Conservation (phyloP, 257 asterid species). For the Solanum ossicruentum region DNA sequence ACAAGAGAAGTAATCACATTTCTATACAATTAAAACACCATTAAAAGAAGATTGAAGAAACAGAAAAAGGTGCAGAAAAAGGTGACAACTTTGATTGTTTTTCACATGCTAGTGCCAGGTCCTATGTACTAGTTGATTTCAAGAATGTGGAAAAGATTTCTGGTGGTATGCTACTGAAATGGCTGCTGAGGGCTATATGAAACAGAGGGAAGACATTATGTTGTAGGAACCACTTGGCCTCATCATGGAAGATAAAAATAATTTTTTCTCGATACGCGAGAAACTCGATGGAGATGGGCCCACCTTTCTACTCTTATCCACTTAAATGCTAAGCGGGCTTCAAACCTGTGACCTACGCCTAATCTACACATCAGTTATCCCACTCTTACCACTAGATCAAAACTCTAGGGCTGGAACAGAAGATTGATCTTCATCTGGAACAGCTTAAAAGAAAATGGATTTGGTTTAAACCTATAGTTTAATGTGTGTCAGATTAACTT, state of each 20-base stretch:
- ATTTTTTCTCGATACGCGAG: background rate
- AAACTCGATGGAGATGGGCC: background rate
- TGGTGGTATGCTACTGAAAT: background rate
- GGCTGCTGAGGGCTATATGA: background rate
- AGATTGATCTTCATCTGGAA: background rate
- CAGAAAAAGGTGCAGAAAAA: background rate
- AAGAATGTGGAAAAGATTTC: background rate
- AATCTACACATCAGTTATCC: background rate
- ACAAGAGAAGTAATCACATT: background rate
- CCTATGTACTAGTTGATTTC: background rate
- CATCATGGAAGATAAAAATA: background rate
- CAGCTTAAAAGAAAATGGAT: background rate
- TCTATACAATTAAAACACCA: background rate
- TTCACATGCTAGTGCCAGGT: slow-evolving; percentile 1
- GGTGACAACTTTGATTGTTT: background rate
- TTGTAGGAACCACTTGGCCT: background rate
- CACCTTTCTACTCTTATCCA: background rate
- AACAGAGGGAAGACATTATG: background rate
- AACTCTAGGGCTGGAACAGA: background rate
- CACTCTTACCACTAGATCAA: background rate
- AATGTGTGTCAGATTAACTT: background rate
- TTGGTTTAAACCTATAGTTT: background rate
- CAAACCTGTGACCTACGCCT: background rate
- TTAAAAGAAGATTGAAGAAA: background rate
- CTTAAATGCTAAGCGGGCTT: background rate